Evolutionary conservation across 306 rosid genomes (phyloP).

Genomic region (Glycyrrhiza uralensis): DNA sequence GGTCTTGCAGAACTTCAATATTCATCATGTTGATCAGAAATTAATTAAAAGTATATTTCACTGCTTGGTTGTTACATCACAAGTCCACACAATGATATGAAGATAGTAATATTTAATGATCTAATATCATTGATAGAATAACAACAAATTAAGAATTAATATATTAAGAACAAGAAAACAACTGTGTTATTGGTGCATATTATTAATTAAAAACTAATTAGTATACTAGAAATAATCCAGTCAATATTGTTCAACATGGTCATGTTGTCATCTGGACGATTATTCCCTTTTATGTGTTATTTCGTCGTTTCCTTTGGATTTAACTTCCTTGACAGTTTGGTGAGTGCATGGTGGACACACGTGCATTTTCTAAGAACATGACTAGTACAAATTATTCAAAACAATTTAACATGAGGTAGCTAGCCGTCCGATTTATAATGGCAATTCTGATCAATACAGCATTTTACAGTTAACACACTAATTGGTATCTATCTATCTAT

Average conservation of each 20-base stretch:
- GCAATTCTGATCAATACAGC: not conserved
- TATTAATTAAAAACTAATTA: slow-evolving; percentile 14
- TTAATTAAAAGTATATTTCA: slow-evolving; percentile 6
- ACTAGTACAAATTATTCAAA: not conserved
- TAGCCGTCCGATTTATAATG: slow-evolving; percentile 1
- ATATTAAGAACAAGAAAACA: not conserved
- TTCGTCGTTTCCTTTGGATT: slow-evolving; percentile 61
- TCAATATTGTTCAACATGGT: slow-evolving; percentile 18
- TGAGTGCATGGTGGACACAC: slow-evolving; percentile 48
- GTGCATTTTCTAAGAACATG: slow-evolving; percentile 43
- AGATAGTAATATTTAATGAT: not conserved
- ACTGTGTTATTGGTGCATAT: not conserved
- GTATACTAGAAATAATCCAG: not conserved
- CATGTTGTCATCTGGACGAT: slow-evolving; percentile 48
- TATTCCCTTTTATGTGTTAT: slow-evolving; percentile 55
- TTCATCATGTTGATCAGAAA: not conserved
- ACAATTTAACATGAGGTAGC: slow-evolving; percentile 4
- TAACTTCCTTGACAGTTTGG: slow-evolving; percentile 42
- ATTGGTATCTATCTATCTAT: no score
- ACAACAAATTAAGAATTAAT: not conserved
- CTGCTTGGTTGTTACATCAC: slow-evolving; percentile 15
- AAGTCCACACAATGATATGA: slow-evolving; percentile 4
- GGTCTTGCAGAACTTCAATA: slow-evolving; percentile 5
- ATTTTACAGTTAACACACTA: no score
- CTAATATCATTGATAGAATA: not conserved